Base-by-base conservation (phyloP, 164 flowering plant species). In the Kingdonia uniflora region DNA sequence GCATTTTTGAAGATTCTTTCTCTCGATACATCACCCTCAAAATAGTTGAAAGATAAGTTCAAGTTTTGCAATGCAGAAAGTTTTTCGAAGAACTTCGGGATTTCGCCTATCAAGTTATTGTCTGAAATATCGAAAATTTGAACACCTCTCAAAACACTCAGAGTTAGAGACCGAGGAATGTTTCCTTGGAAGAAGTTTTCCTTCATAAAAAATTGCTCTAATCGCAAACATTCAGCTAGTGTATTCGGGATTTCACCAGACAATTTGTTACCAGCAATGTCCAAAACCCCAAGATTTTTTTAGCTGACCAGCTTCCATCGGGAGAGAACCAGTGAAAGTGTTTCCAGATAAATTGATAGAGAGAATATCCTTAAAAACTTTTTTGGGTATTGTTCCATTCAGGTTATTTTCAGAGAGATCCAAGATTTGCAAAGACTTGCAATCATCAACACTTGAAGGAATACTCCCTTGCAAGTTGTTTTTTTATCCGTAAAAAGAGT, bases 171-270 rank as follows among this genome's bases (percentile, higher is more conserved):
- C 10, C 10, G 15, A 23, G 51, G 51, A 48, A 48, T 48, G 1
- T 11, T 5, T 12, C 51, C 51, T 22, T 24, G 51, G 16, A 48
- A 24, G 51, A 19, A 48, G 16, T 48, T 48, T 5, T 24, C 37
- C 8, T 19, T 11, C 42, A 56, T 17, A 19, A 1, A 13, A 13
- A 56, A 51, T 2, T 4, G 5, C 15, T 33, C 42, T 14, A 56
- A 15, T 2, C 26, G 45, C 29, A 20, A 17, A 19, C 59, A 56
- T 33, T 11, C 21, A 1, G 51, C 51, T 19, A 56, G 43, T 6
- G 42, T 44, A 20, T 42, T 19, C 14, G 59, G 59, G 16, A 56
- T 56, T 14, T 33, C 51, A 14, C 59, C 59, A 1, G 59, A 45
- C n/a, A 67, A 37, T 15, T 29, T 22, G 21, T 56, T 56, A 25